Evolutionary conservation across 2,329 filamentous ascomycete genomes (phyloP).

Genomic region (Claviceps paspali): DNA sequence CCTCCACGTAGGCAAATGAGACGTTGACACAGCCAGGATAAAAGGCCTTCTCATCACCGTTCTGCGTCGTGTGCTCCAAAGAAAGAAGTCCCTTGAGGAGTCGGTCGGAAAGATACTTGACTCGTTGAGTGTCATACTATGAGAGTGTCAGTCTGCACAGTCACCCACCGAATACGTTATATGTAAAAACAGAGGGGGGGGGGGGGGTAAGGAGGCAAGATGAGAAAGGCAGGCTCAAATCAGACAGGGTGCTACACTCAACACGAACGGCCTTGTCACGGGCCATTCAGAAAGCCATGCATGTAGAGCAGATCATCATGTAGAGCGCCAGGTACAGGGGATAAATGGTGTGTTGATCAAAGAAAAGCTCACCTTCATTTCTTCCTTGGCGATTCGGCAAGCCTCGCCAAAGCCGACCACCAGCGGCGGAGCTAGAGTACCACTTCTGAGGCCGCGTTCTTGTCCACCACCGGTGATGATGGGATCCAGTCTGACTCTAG

Average conservation of each 20-base stretch:
- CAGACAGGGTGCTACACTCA: constrained; percentile 59
- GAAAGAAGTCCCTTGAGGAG: constrained; percentile 68
- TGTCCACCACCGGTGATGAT: constrained; percentile 95
- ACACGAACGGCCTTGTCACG: constrained; percentile 42
- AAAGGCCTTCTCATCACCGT: constrained; percentile 68
- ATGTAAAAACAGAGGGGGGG: too few relatives aligned
- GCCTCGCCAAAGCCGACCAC: constrained; percentile 92
- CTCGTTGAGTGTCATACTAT: constrained; percentile 86
- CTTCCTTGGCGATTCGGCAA: constrained; percentile 77
- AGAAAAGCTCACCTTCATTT: constrained; percentile 61
- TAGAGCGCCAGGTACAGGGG: constrained; percentile 6
- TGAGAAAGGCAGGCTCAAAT: constrained; percentile 10
- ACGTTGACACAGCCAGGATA: constrained; percentile 98
- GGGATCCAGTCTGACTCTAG: constrained; percentile 84
- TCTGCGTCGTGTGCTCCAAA: constrained; percentile 84
- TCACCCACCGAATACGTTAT: too few relatives aligned
- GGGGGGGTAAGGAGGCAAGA: background rate
- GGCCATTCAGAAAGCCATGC: constrained; percentile 79
- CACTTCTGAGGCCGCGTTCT: constrained; percentile 86
- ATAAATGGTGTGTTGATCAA: background rate
- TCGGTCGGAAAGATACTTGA: constrained; percentile 68
- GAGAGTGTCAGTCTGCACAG: constrained; percentile 11
- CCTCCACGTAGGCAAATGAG: constrained; percentile 96
- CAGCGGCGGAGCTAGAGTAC: constrained; percentile 77
- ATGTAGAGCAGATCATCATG: constrained; percentile 75